Base-by-base conservation (phyloP, 1,284 basidiomycete genomes). In the Apiotrichum sp. region DNA sequence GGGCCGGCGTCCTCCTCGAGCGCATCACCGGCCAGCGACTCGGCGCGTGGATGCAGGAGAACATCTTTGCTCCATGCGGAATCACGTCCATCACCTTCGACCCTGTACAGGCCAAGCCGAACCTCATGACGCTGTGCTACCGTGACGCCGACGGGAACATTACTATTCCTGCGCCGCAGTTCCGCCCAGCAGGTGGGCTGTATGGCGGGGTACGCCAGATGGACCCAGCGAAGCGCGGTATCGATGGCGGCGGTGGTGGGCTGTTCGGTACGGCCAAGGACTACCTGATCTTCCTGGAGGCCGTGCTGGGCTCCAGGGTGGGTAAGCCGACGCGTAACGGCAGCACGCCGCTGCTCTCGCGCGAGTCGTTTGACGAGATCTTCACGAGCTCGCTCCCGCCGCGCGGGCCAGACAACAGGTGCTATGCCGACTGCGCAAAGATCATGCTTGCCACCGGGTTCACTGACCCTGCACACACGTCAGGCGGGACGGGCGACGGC, bases 201-300 rank as follows among this genome's bases (percentile, higher is more conserved):
- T 22, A 22, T 22, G 22, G 22, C 22, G 22, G 22, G 22, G 22
- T 22, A 22, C 22, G 22, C 22, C 22, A 22, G 22, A 22, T 22
- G 22, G 22, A 22, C 22, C 22, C 22, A 22, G 22, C 22, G 22
- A 22, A 22, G 22, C 22, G 22, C 22, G 22, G 22, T 22, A 22
- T 13, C 43, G 34, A 41, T 53, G 22, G 22, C 9, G 70, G 69
- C 13, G 70, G 69, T 10, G 71, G 47, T 13, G 71, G 71, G 3
- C 49, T 72, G 14, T 69, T 60, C 51, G 68, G 68, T 8, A 70
- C 64, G 0, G 46, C 61, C 3, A 58, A 51, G 43, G 68, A 69
- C 47, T 70, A 68, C 50, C 62, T 70, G 33, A 46, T 47, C 3
- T 56, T 70, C 51, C 57, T 70, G 35, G 43, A 44, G 7, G 43